Evolutionary conservation across 306 rosid genomes (phyloP).

Genomic region (Trifolium fragiferum): DNA sequence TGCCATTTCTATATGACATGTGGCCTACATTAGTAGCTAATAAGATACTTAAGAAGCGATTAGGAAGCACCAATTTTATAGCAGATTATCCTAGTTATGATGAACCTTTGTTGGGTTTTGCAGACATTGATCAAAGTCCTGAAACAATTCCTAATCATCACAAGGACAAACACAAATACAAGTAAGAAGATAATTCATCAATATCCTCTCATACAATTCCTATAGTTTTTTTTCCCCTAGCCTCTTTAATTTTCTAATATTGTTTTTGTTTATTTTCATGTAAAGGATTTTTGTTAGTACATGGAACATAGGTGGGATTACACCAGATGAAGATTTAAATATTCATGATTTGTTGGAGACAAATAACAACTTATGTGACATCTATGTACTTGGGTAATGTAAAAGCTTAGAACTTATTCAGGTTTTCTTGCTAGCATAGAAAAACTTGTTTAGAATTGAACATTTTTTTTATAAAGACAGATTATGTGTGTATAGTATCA

Average conservation of each 20-base stretch:
- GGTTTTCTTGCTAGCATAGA: background rate
- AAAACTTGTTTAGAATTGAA: background rate
- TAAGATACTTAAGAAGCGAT: constrained; percentile 71
- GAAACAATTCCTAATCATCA: constrained; percentile 41
- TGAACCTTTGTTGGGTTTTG: constrained; percentile 47
- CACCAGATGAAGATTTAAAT: constrained; percentile 68
- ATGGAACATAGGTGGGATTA: constrained; percentile 92
- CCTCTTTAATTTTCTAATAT: constrained; percentile 22
- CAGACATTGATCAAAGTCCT: constrained; percentile 45
- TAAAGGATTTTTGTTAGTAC: constrained; percentile 80
- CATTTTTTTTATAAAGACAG: background rate
- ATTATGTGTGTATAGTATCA: background rate
- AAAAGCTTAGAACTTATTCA: background rate
- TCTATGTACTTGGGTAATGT: constrained; percentile 82
- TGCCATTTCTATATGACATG: constrained; percentile 55
- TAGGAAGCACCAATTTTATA: constrained; percentile 75
- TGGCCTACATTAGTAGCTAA: constrained; percentile 88
- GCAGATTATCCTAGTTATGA: constrained; percentile 63
- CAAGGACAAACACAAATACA: constrained; percentile 53
- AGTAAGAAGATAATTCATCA: constrained; percentile 35
- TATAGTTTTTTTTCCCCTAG: background rate
- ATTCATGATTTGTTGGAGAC: constrained; percentile 69
- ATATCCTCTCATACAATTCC: background rate
- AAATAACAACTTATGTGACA: constrained; percentile 60
- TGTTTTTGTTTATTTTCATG: constrained; percentile 34